Base-by-base conservation (phyloP, 345 rosid genomes). In the Clausena lansium region DNA sequence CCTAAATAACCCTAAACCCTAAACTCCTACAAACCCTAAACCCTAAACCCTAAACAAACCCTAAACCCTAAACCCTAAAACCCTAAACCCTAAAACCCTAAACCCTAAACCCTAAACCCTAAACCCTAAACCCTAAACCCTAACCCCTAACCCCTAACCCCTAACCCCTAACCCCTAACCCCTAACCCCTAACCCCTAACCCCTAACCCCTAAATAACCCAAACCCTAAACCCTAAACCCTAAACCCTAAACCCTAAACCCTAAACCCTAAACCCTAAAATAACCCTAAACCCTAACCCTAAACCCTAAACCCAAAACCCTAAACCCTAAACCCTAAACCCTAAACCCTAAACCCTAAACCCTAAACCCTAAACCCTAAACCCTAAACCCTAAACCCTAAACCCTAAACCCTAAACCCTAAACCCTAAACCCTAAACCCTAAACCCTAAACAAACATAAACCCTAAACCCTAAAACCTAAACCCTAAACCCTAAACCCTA, bases 251-350 rank as follows among this genome's bases (percentile, higher is more conserved):
- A 66, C 39, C 79, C 73, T 33, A 45, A 76, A 66, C 61, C 79
- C 73, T 33, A 20, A 76, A 66, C 36, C 79, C 73, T 28, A 30
- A 76, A 66, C 36, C 79, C n/a, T n/a, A n/a, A n/a, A n/a, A n/a
- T n/a, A n/a, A n/a, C n/a, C n/a, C n/a, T n/a, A n/a, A n/a, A n/a
- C n/a, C n/a, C n/a, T 9, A 76, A 76, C 54, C 72, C 79, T 69
- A 60, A 67, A 76, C 66, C 79, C 79, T 67, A 76, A 76, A 76
- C 79, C 79, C 79, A 66, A 76, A 76, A 76, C 77, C 77, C 79
- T 67, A 76, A 76, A 76, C 72, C 79, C 79, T 54, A 65, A 59
- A 76, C 79, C 79, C 79, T 76, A 76, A 76, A 76, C 69, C 77
- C 77, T 45, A 65, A 65, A 30, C 70, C 70, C 70, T 65, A 65